These are phyloP conservation scores for Sisymbrium irio DNA, from an alignment of 345 rosid genomes.

Conservation along the genomic window DNA sequence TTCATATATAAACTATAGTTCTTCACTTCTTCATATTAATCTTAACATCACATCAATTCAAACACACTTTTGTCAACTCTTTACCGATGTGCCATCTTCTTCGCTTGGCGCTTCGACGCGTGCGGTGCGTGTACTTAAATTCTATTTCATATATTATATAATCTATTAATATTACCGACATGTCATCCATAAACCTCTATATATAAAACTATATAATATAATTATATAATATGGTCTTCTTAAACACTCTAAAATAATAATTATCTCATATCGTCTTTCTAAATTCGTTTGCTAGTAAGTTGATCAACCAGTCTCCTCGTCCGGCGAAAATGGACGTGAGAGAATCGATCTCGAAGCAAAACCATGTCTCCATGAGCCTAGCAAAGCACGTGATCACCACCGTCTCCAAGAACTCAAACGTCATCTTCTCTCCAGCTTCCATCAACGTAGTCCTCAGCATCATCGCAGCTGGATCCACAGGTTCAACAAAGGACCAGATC, in stretches of 20 bases:
- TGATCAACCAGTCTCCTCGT: slow-evolving; percentile 16
- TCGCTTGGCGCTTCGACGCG: slow-evolving; percentile 24
- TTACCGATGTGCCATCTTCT: slow-evolving; percentile 17
- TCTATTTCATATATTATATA: neutral
- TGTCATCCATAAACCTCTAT: too few relatives aligned
- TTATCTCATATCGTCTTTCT: too few relatives aligned
- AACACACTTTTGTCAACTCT: neutral
- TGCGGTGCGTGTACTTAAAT: neutral
- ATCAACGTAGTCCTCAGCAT: slow-evolving; percentile 67
- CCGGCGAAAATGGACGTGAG: slow-evolving; percentile 59
- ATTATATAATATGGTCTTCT: too few relatives aligned
- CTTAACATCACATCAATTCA: neutral
- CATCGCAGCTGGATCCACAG: slow-evolving; percentile 66
- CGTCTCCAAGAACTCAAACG: slow-evolving; percentile 52
- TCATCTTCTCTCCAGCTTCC: slow-evolving; percentile 77
- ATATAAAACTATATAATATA: too few relatives aligned
- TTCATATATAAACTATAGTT: neutral
- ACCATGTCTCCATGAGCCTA: slow-evolving; percentile 50
- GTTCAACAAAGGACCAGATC: slow-evolving; percentile 63
- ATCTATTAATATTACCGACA: too few relatives aligned
- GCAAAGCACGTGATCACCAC: slow-evolving; percentile 45
- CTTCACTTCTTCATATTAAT: neutral
- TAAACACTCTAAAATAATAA: too few relatives aligned
- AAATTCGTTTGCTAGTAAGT: neutral
- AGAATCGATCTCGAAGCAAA: slow-evolving; percentile 53